These are phyloP conservation scores for Cyphellophora attinorum DNA, from an alignment of 2,329 filamentous ascomycete species.

Conservation along the genomic window DNA sequence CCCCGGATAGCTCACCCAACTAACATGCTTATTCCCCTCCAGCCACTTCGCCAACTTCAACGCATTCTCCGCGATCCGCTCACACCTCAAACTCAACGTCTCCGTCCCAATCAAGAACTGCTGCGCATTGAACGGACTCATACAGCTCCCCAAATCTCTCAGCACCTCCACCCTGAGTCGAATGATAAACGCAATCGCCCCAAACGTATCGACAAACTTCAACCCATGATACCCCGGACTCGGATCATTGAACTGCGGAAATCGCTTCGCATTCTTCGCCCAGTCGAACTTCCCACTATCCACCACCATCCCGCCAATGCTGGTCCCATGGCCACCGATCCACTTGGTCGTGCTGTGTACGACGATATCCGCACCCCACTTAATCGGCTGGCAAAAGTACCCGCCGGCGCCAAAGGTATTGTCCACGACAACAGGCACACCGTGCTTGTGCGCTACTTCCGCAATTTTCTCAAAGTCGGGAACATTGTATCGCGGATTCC, in stretches of 20 bases:
- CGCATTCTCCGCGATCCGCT: conserved; percentile 80
- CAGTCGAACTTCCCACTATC: conserved; percentile 85
- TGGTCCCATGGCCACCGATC: conserved; percentile 86
- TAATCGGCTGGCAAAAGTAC: conserved; percentile 72
- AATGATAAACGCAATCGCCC: conserved; percentile 70
- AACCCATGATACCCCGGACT: conserved; percentile 84
- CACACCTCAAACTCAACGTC: conserved; percentile 76
- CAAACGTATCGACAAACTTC: conserved; percentile 91
- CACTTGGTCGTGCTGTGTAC: conserved; percentile 87
- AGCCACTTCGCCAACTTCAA: conserved; percentile 72
- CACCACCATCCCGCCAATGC: conserved; percentile 67
- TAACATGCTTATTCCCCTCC: conserved; percentile 70
- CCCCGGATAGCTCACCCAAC: conserved; percentile 91
- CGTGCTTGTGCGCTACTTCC: conserved; percentile 60
- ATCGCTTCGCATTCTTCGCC: conserved; percentile 68
- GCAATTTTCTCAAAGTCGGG: conserved; percentile 77
- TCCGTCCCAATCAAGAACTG: conserved; percentile 83
- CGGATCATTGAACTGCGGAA: conserved; percentile 87
- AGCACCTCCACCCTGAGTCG: conserved; percentile 81
- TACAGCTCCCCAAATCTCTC: conserved; percentile 69
- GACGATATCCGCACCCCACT: conserved; percentile 80
- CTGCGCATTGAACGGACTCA: conserved; percentile 89
- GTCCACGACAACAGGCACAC: conserved; percentile 60
- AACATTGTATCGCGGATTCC: conserved; percentile 81
- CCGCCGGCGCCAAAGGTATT: conserved; percentile 88